A percentile compares a stretch with the other conserved stretches of the same genome.
These are phyloP conservation scores for Boletellus ananas DNA, from an alignment of 768 basidiomycete species.

Conservation along the genomic window DNA sequence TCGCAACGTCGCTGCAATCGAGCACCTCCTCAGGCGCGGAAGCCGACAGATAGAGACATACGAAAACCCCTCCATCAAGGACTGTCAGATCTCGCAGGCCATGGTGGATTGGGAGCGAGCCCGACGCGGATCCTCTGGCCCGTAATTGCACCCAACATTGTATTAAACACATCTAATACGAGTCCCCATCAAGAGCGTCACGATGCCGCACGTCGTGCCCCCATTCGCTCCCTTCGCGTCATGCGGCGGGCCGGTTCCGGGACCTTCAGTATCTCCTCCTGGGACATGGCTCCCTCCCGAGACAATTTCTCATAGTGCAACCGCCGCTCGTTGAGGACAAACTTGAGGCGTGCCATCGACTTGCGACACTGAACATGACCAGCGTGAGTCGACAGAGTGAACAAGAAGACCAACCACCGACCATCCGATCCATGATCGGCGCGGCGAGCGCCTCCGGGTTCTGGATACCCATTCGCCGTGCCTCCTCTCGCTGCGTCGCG, in stretches of 20 bases:
- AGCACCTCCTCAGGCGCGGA: constrained; percentile 73
- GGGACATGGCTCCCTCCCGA: constrained; percentile 16
- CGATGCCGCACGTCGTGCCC: constrained; percentile 12
- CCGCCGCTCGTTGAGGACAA: constrained; percentile 85
- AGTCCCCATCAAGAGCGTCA: constrained; percentile 2
- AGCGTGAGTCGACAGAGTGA: constrained; percentile 3
- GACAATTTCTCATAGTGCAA: constrained; percentile 60
- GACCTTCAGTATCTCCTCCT: constrained; percentile 15
- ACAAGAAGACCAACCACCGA: constrained; percentile 23
- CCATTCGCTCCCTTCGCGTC: constrained; percentile 20
- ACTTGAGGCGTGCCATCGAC: constrained; percentile 96
- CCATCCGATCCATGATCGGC: constrained; percentile 40
- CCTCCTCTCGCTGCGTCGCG: constrained; percentile 81
- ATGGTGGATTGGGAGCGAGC: constrained; percentile 65
- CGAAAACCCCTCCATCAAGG: constrained; percentile 61
- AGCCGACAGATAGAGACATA: constrained; percentile 65
- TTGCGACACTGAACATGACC: constrained; percentile 67
- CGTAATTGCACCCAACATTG: background rate
- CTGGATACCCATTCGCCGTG: constrained; percentile 53
- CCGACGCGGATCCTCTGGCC: constrained; percentile 9
- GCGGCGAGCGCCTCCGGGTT: constrained; percentile 27
- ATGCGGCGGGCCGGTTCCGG: constrained; percentile 16
- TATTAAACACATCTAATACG: constrained; percentile 12
- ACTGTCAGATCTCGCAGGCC: constrained; percentile 69
- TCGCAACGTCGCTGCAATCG: constrained; percentile 64